Evolutionary conservation across 2,329 filamentous ascomycete genomes (phyloP).

Genomic region (Magnaporthiopsis poae): DNA sequence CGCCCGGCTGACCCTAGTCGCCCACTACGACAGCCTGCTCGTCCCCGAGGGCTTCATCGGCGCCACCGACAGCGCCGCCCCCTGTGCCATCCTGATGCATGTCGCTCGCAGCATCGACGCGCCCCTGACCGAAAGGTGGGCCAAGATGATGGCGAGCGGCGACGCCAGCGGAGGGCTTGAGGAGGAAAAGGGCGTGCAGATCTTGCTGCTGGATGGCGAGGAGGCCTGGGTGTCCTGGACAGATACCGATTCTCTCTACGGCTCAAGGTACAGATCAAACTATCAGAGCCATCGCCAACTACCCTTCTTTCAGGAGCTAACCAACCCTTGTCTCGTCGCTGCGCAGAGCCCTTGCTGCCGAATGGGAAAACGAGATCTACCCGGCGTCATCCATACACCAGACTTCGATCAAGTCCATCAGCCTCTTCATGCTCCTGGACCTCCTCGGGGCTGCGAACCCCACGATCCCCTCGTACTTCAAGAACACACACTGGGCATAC

Average conservation of each 20-base stretch:
- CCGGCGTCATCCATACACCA: constrained; percentile 64
- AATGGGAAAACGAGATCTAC: constrained; percentile 66
- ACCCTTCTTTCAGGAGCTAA: constrained; percentile 2
- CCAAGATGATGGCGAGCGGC: constrained; percentile 54
- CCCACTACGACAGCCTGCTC: constrained; percentile 85
- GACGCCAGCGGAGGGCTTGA: constrained; percentile 48
- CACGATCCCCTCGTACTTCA: constrained; percentile 54
- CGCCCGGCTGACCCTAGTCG: constrained; percentile 72
- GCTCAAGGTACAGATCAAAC: constrained; percentile 50
- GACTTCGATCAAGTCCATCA: constrained; percentile 67
- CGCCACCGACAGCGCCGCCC: constrained; percentile 84
- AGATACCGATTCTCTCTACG: constrained; percentile 75
- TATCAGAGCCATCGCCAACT: neutral
- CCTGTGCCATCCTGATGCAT: constrained; percentile 89
- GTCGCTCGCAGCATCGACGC: constrained; percentile 69
- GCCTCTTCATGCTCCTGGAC: constrained; percentile 47
- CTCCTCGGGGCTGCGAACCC: constrained; percentile 53
- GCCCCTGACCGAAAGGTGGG: constrained; percentile 75
- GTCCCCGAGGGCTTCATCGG: constrained; percentile 79
- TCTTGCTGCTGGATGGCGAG: constrained; percentile 84
- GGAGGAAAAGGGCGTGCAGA: constrained; percentile 74
- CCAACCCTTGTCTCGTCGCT: neutral
- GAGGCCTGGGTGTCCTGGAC: constrained; percentile 82
- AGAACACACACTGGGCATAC: constrained; percentile 76
- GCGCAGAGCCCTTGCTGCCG: constrained; percentile 58